These are phyloP conservation scores for Lithohypha guttulata DNA, from an alignment of 2,329 filamentous ascomycete genomes.

Conservation along the genomic window DNA sequence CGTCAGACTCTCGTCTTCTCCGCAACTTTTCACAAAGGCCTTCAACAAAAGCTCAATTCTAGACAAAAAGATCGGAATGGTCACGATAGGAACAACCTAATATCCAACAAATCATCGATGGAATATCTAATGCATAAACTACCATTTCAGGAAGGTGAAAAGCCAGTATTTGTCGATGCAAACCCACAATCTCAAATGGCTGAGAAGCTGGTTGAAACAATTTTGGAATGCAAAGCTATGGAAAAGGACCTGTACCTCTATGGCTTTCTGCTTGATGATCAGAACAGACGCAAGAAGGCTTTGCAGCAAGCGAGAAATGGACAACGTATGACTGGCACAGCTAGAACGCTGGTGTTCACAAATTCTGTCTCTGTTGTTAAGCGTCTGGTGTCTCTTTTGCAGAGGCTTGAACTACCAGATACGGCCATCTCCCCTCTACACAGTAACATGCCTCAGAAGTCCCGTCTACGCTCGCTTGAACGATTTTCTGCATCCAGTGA, in stretches of 20 bases:
- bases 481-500: slow-evolving; percentile 54
- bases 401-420: slow-evolving; percentile 67
- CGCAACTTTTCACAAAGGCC: slow-evolving; percentile 81
- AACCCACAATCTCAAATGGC: slow-evolving; percentile 89
- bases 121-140: slow-evolving; percentile 85
- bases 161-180: slow-evolving; percentile 83
- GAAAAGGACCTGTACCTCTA: slow-evolving; percentile 98
- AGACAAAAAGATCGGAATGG: slow-evolving; percentile 46
- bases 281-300: slow-evolving; percentile 1
- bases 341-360: slow-evolving; percentile 79
- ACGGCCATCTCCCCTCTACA: slow-evolving; percentile 54
- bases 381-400: slow-evolving; percentile 71
- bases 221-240: slow-evolving; percentile 83
- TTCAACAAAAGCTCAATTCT: slow-evolving; percentile 82
- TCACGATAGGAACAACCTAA: slow-evolving; percentile 44
- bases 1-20: slow-evolving; percentile 93
- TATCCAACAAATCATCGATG: slow-evolving; percentile 65
- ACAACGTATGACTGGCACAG: slow-evolving; percentile 40
- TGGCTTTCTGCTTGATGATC: slow-evolving; percentile 67
- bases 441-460: slow-evolving; percentile 92
- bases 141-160: slow-evolving; percentile 64
- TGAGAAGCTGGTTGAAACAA: slow-evolving; percentile 68
- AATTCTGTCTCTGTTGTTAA: slow-evolving; percentile 92
- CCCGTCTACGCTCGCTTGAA: slow-evolving; percentile 83
- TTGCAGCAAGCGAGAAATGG: background rate